Evolutionary conservation across 208 protist genomes (phyloP).

Genomic region (Leptomonas pyrrhocoris): DNA sequence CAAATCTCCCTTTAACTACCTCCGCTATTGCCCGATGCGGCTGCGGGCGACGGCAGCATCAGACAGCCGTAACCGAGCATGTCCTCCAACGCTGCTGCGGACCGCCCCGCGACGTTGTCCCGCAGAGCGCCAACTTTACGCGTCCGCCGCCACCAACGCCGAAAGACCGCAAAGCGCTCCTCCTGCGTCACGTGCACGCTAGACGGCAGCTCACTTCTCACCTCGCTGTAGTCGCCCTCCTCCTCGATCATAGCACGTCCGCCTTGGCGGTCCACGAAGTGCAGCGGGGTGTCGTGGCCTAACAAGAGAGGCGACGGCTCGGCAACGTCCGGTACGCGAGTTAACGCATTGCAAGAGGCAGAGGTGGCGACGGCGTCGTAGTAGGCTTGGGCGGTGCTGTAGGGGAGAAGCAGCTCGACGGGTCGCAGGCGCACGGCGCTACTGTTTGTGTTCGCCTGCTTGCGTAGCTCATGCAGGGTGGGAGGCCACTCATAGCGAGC

Average conservation of each 20-base stretch:
- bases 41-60: constrained; percentile 8
- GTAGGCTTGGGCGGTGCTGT: constrained; percentile 33
- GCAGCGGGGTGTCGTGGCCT: constrained; percentile 22
- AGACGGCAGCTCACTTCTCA: constrained; percentile 7
- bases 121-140: constrained; percentile 33
- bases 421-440: constrained; percentile 13
- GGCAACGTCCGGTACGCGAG: constrained; percentile 8
- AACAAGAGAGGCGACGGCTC: constrained; percentile 17
- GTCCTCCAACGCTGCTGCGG: constrained; percentile 29
- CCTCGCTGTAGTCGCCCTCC: constrained; percentile 14
- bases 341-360: neutral
- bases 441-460: neutral
- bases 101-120: constrained; percentile 27
- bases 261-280: constrained; percentile 11
- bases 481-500: constrained; percentile 32
- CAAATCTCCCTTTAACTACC: too few species aligned
- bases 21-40: neutral
- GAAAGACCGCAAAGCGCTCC: constrained; percentile 29
- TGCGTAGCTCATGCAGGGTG: constrained; percentile 12
- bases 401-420: constrained; percentile 41
- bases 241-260: constrained; percentile 6
- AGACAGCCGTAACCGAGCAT: constrained; percentile 28
- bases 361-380: constrained; percentile 22
- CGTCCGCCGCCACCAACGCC: constrained; percentile 30
- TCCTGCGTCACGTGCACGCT: constrained; percentile 25